Conservation (phyloP, 768 basidiomycete genomes). For the Tulasnella sp. region DNA sequence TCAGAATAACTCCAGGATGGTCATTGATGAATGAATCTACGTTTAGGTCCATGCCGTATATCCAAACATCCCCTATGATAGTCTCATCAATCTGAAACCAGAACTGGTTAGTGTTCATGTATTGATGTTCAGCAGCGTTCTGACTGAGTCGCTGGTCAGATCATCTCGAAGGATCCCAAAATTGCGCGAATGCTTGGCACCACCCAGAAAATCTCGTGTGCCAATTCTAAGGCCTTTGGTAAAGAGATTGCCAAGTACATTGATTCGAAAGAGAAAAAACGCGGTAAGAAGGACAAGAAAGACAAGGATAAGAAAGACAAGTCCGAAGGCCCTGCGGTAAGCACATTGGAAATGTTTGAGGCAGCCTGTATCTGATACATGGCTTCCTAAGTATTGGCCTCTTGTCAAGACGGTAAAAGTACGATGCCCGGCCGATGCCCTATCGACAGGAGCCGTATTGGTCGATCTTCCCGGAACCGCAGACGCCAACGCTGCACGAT, state of each 20-base stretch:
- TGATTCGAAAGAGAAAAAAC: constrained; percentile 48
- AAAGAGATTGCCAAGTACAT: constrained; percentile 50
- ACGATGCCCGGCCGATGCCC: constrained; percentile 37
- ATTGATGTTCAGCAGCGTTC: not conserved
- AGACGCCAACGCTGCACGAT: constrained; percentile 51
- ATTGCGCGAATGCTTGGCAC: constrained; percentile 38
- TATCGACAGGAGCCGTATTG: constrained; percentile 48
- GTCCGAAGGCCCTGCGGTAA: constrained; percentile 27
- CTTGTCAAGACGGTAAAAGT: constrained; percentile 50
- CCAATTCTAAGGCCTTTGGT: constrained; percentile 39
- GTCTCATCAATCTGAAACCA: constrained; percentile 36
- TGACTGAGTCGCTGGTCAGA: not conserved
- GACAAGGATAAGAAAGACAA: constrained; percentile 26
- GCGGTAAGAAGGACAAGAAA: constrained; percentile 30
- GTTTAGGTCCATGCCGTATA: constrained; percentile 48
- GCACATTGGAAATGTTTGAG: constrained; percentile 7
- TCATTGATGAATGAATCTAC: not conserved
- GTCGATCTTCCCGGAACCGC: constrained; percentile 53
- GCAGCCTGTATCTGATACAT: constrained; percentile 18
- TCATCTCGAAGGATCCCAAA: constrained; percentile 20
- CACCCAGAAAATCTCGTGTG: constrained; percentile 39
- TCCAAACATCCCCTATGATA: constrained; percentile 38
- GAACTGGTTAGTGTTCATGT: constrained; percentile 36
- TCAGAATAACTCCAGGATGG: not conserved
- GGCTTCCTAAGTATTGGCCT: constrained; percentile 45